Evolutionary conservation across 192 early-diverging fungal species (phyloP), one percentile per base, ranked within the genome.

Genomic region (Coemansia sp.): DNA sequence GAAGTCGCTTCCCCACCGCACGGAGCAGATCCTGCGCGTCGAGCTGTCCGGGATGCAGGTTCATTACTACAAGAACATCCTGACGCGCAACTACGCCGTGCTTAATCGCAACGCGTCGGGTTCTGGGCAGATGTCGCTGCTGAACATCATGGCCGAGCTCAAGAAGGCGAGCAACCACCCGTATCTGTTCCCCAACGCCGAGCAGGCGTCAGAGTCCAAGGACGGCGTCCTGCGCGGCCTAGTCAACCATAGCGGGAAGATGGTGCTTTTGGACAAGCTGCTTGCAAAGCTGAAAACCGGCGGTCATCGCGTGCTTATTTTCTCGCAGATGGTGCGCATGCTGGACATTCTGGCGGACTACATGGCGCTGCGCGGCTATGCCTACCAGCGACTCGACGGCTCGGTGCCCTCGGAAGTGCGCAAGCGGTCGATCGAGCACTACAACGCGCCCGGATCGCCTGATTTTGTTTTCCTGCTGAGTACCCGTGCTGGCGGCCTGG

Each of bases 131-230:
- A 86, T 91, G 69, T 90, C 88, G 58, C 81, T 96, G 72, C 77
- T 94, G 30, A 99, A 99, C 76, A 91, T 99, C 53, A 90, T 91
- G 60, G 95, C 93, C 71, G 93, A 98, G 83, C 83, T 99, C 30
- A 97, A 97, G 78, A 98, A 98, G 71, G 94, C 91, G 46, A 89
- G 91, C 54, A 98, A 99, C 77, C 95, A 99, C 66, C 95, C 98
- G 23, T 98, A 88, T 60, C 72, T 99, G 60, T 91, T 95, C 45
- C 89, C 89, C 11, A 84, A 86, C 51, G 89, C 91, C 13, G 92
- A 94, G 77, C 67, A 72, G 6, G 52, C 67, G n/a, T 83, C 84
- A 9, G 71, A 65, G 0, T 62, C 62, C 48, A 83, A 86, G 22
- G 87, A 93, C 13, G 92, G 94, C 28, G 86, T 89, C 60, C 72